These are phyloP conservation scores for Teunomyces aglyptinius DNA, from an alignment of 805 yeast genomes.

Conservation along the genomic window DNA sequence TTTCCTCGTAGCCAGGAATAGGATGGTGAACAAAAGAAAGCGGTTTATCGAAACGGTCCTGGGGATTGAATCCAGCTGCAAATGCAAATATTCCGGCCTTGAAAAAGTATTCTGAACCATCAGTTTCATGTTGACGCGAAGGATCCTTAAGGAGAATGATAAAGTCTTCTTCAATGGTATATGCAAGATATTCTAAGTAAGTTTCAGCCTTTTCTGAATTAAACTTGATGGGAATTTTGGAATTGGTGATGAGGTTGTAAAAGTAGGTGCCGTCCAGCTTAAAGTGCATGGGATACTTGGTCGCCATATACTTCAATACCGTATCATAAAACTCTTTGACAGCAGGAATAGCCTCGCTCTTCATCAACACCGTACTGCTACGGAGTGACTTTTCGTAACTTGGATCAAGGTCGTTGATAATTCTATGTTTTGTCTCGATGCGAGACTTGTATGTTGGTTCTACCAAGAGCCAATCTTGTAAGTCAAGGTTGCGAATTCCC, in stretches of 20 bases:
- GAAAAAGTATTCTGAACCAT: constrained; percentile 39
- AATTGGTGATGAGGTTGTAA: constrained; percentile 22
- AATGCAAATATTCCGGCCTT: constrained; percentile 45
- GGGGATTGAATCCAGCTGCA: constrained; percentile 45
- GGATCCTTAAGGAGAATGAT: constrained; percentile 38
- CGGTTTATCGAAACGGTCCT: constrained; percentile 36
- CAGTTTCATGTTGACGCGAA: constrained; percentile 20
- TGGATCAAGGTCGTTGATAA: constrained; percentile 32
- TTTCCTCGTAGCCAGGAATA: constrained; percentile 40
- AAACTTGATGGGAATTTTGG: constrained; percentile 17
- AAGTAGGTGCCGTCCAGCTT: constrained; percentile 14
- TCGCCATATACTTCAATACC: constrained; percentile 31
- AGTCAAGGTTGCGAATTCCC: constrained; percentile 45
- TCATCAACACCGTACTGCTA: constrained; percentile 28
- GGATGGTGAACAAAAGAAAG: constrained; percentile 40
- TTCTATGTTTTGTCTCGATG: constrained; percentile 25
- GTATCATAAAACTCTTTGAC: constrained; percentile 34
- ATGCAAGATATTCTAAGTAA: constrained; percentile 22
- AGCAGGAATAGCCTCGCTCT: constrained; percentile 35
- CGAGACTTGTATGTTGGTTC: constrained; percentile 33
- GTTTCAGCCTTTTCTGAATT: constrained; percentile 12
- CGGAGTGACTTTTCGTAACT: constrained; percentile 29
- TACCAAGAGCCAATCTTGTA: constrained; percentile 41
- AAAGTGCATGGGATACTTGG: constrained; percentile 41
- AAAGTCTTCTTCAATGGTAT: constrained; percentile 42